Conservation (phyloP, 169 alveolate genomes). For the Plasmodium gonderi region DNA sequence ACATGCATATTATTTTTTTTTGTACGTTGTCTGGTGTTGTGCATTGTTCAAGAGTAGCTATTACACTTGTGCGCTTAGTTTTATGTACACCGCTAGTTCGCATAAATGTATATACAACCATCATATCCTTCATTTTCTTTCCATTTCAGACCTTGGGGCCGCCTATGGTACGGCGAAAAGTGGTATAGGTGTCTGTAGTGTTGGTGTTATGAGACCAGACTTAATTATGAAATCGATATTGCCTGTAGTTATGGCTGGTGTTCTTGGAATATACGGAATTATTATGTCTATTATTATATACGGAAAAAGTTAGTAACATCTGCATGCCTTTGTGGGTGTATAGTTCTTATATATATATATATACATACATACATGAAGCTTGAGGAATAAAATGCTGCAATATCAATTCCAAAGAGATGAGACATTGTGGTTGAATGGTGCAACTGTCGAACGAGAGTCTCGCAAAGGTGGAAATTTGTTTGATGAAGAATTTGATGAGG, state of each 20-base stretch:
- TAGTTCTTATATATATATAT: no score
- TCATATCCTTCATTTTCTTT: background rate
- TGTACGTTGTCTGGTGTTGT: no score
- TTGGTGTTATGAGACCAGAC: slow-evolving; percentile 99
- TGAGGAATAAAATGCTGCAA: no score
- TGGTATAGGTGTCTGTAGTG: slow-evolving; percentile 99
- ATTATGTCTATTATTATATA: slow-evolving; percentile 93
- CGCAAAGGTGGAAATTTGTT: no score
- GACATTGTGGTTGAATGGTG: no score
- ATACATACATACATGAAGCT: no score
- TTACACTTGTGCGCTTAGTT: background rate
- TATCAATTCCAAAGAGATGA: no score
- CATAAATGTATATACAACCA: background rate
- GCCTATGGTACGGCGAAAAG: slow-evolving; percentile 99
- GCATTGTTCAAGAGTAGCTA: no score
- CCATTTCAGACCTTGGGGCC: slow-evolving; percentile 97
- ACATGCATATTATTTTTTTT: background rate
- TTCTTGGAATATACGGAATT: slow-evolving; percentile 98
- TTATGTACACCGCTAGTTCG: background rate
- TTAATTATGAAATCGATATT: slow-evolving; percentile 98
- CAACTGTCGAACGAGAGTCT: no score
- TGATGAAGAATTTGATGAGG: no score
- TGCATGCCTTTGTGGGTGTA: no score
- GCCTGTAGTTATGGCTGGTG: slow-evolving; percentile 99
- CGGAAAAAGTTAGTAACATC: slow-evolving; percentile 68